Evolutionary conservation across 441 rosid genomes (phyloP).

Genomic region (Croton laevigatus): DNA sequence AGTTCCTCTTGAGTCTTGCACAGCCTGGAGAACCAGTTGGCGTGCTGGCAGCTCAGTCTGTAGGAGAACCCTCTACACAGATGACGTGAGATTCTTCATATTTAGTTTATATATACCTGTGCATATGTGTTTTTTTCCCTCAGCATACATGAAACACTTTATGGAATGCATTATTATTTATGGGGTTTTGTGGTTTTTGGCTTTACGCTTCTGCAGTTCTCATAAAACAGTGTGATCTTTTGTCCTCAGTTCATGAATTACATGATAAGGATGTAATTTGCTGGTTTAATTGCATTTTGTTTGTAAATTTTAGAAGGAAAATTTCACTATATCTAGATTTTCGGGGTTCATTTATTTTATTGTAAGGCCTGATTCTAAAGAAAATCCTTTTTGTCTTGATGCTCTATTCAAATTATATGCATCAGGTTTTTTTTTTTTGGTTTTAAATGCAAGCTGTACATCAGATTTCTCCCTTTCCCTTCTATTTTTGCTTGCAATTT

Average conservation of each 20-base stretch:
- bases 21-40: slow-evolving; percentile 99
- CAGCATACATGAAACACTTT: slow-evolving; percentile 13
- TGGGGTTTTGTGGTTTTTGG: not conserved
- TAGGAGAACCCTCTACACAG: slow-evolving; percentile 99
- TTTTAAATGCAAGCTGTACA: too few relatives aligned
- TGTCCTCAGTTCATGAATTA: not conserved
- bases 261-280: not conserved
- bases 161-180: not conserved
- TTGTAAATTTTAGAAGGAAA: not conserved
- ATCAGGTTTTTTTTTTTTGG: not conserved
- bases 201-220: not conserved
- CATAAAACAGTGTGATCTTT: not conserved
- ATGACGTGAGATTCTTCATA: slow-evolving; percentile 74
- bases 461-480: too few relatives aligned
- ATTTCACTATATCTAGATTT: not conserved
- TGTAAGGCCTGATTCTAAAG: not conserved
- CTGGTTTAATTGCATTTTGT: not conserved
- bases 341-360: not conserved
- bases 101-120: not conserved
- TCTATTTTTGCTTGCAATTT: not conserved
- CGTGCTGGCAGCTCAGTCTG: slow-evolving; percentile 98
- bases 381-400: not conserved
- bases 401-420: not conserved
- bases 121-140: slow-evolving; percentile 15
- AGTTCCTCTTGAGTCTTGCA: slow-evolving; percentile 81